These are phyloP conservation scores for Syzygium aromaticum DNA, from an alignment of 345 rosid genomes.

Conservation along the genomic window DNA sequence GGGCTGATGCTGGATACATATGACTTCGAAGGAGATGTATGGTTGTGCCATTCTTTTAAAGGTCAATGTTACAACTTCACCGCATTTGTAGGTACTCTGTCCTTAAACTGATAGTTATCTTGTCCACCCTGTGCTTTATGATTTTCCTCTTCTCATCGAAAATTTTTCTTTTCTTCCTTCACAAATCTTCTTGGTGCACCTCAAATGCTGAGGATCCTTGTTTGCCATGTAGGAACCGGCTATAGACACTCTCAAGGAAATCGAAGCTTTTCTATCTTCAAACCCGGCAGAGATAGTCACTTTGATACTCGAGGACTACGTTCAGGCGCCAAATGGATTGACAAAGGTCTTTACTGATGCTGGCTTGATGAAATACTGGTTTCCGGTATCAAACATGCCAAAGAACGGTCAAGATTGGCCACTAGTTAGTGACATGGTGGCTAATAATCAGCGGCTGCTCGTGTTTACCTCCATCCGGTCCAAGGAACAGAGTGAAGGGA, in stretches of 20 bases:
- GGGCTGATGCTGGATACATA: slow-evolving; percentile 66
- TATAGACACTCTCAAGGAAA: slow-evolving; percentile 38
- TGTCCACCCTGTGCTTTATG: background rate
- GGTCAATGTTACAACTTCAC: slow-evolving; percentile 53
- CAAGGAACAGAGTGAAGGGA: slow-evolving; percentile 52
- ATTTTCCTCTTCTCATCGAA: background rate
- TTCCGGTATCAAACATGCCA: slow-evolving; percentile 49
- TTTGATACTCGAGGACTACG: slow-evolving; percentile 63
- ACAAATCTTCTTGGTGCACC: background rate
- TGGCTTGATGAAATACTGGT: slow-evolving; percentile 64
- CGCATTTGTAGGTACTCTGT: slow-evolving; percentile 36
- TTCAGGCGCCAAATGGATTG: slow-evolving; percentile 37
- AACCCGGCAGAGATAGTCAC: slow-evolving; percentile 51
- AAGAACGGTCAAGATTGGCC: slow-evolving; percentile 63
- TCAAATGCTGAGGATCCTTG: background rate
- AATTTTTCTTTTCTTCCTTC: background rate
- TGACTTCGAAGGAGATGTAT: slow-evolving; percentile 51
- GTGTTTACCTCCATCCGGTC: slow-evolving; percentile 48
- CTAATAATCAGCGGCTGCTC: slow-evolving; percentile 44
- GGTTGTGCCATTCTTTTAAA: slow-evolving; percentile 65
- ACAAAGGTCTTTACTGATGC: slow-evolving; percentile 45
- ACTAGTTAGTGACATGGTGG: slow-evolving; percentile 51
- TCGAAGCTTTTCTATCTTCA: slow-evolving; percentile 53
- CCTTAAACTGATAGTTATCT: background rate
- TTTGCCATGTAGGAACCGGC: slow-evolving; percentile 41